Evolutionary conservation across 2,329 filamentous ascomycete genomes (phyloP).

Genomic region (Colletotrichum sp.): DNA sequence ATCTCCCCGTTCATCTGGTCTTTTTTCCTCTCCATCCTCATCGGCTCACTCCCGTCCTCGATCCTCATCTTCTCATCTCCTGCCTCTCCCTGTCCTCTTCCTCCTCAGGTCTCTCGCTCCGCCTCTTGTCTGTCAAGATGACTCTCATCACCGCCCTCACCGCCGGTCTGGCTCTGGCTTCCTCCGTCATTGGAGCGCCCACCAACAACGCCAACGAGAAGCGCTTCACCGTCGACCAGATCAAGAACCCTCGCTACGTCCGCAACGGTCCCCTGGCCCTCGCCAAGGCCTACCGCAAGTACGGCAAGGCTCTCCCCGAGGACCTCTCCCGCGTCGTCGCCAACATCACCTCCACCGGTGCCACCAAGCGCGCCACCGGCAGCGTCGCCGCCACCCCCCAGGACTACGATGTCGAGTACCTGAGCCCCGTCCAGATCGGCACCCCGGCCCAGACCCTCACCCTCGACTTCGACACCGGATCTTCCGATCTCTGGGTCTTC

Average conservation of each 20-base stretch:
- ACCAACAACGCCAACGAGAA: slow-evolving; percentile 15
- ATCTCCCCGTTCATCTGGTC: neutral
- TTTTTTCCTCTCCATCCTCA: neutral
- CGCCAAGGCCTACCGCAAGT: slow-evolving; percentile 43
- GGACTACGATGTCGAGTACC: slow-evolving; percentile 39
- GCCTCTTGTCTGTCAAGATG: slow-evolving; percentile 1
- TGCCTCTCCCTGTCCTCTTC: neutral
- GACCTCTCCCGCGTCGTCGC: slow-evolving; percentile 31
- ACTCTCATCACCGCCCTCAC: slow-evolving; percentile 13
- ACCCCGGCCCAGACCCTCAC: slow-evolving; percentile 47
- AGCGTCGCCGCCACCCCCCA: slow-evolving; percentile 31
- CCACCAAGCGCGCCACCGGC: slow-evolving; percentile 32
- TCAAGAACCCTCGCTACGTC: slow-evolving; percentile 38
- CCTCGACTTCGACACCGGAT: slow-evolving; percentile 52
- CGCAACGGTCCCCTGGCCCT: slow-evolving; percentile 37
- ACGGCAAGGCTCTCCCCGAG: slow-evolving; percentile 32
- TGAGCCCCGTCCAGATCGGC: slow-evolving; percentile 46
- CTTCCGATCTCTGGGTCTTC: slow-evolving; percentile 46
- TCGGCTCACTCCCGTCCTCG: neutral
- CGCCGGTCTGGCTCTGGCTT: slow-evolving; percentile 24
- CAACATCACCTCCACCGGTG: slow-evolving; percentile 19
- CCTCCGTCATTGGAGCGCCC: slow-evolving; percentile 25
- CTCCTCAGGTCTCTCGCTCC: neutral
- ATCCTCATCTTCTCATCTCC: neutral
- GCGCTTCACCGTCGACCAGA: slow-evolving; percentile 37